Evolutionary conservation across 257 asterid species (phyloP).

Genomic region (Haberlea rhodopensis): DNA sequence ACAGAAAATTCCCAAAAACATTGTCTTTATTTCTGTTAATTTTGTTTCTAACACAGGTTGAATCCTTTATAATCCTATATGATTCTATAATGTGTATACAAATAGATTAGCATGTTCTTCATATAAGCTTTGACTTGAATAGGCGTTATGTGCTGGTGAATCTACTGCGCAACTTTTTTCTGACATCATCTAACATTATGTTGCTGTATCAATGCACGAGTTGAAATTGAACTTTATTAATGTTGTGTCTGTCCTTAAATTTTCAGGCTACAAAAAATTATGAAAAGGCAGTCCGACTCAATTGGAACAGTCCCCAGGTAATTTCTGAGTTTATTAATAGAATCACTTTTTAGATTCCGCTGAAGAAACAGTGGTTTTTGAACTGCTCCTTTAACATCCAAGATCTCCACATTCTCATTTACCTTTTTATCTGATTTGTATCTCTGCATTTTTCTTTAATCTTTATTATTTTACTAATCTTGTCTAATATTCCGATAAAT

Average conservation of each 20-base stretch:
- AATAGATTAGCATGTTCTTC: conserved; percentile 16
- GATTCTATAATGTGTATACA: conserved; percentile 16
- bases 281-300: conserved; percentile 94
- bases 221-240: too few species aligned
- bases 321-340: conserved; percentile 23
- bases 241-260: too few species aligned
- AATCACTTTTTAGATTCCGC: conserved; percentile 14
- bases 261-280: conserved; percentile 87
- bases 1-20: too few species aligned
- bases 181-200: too few species aligned
- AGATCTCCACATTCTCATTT: neutral
- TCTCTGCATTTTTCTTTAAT: neutral
- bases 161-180: conserved; percentile 3
- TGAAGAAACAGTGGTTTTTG: conserved; percentile 1
- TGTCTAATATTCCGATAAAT: conserved; percentile 31
- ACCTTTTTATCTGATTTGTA: neutral
- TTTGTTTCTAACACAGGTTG: too few species aligned
- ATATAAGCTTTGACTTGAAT: conserved; percentile 10
- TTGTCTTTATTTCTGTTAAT: too few species aligned
- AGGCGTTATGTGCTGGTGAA: conserved; percentile 23
- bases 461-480: conserved; percentile 9
- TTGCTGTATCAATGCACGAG: too few species aligned
- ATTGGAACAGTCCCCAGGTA: conserved; percentile 99
- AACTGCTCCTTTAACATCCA: neutral
- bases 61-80: conserved; percentile 20